phyloP scores from a whole-genome alignment of 2,329 filamentous ascomycete genomes.

The Paracamarosporium sp. region DNA sequence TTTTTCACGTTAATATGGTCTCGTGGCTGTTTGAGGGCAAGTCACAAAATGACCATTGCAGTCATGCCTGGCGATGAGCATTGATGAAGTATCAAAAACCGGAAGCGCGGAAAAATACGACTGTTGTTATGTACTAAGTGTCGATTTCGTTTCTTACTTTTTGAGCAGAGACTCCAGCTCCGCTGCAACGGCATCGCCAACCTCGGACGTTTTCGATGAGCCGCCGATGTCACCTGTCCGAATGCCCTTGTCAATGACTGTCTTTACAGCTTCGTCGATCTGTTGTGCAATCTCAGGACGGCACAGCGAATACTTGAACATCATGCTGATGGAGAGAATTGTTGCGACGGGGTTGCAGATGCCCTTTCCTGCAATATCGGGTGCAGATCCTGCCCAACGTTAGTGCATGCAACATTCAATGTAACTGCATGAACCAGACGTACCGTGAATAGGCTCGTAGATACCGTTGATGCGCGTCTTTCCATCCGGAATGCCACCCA shows the following conservation, averaged over 20 bases:
- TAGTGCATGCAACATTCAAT: slow-evolving; percentile 11
- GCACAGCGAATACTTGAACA: slow-evolving; percentile 90
- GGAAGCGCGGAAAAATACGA: background rate
- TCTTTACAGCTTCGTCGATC: slow-evolving; percentile 81
- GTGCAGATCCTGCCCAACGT: slow-evolving; percentile 72
- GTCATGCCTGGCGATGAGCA: too few species aligned
- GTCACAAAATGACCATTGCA: too few species aligned
- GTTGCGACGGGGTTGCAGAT: slow-evolving; percentile 93
- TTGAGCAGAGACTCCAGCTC: slow-evolving; percentile 74
- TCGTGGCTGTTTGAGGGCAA: too few species aligned
- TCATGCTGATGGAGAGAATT: slow-evolving; percentile 92
- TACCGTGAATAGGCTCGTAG: slow-evolving; percentile 97
- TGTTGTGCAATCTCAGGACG: slow-evolving; percentile 77
- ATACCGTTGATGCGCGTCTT: slow-evolving; percentile 89
- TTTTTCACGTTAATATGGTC: too few species aligned
- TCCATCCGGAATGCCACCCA: slow-evolving; percentile 85
- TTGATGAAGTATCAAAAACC: background rate
- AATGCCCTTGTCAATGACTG: slow-evolving; percentile 78
- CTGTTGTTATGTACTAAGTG: background rate
- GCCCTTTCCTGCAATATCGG: slow-evolving; percentile 90
- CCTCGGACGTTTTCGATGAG: slow-evolving; percentile 72
- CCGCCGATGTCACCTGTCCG: slow-evolving; percentile 88
- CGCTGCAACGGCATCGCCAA: slow-evolving; percentile 81
- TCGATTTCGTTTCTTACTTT: slow-evolving; percentile 25
- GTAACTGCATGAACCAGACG: slow-evolving; percentile 24